Evolutionary conservation across 495 filamentous ascomycete species (phyloP), one percentile per base, ranked within the genome.

Genomic region (Aspergillus nanangensis): DNA sequence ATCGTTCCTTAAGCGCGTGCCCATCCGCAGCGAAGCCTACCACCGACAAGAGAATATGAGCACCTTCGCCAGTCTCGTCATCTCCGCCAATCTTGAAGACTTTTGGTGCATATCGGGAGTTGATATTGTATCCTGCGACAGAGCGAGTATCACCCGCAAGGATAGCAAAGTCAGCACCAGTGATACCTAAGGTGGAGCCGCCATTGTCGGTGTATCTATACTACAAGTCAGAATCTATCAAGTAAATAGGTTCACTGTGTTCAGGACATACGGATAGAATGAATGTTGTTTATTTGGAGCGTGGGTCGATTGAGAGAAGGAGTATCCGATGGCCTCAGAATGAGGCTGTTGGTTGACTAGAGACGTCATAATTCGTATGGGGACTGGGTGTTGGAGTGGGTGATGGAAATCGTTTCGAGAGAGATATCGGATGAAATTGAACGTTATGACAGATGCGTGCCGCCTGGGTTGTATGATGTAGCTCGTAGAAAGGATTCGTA

Each of bases 61-160:
- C 85, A 48, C 87, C 87, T 27, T 86, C 80, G 55, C 92, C 88
- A 40, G 84, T 83, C 35, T 88, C 83, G 41, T 86, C 88, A 44
- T 90, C 87, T 41, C 88, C 89, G 27, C 94, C 93, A 57, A 98
- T 95, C 70, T 86, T 88, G 81, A 94, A 97, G 31, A 98, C 85
- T 67, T 98, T 98, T 25, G 90, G 92, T 27, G 86, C 78, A 72
- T 86, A 90, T 41, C 93, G 86, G 21, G 90, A 88, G 75, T 97
- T 95, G 80, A 98, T 98, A 76, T 86, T 97, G 81, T 97, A 98
- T 62, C 93, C 93, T 32, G 84, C 82, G 35, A 92, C 95, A 46
- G 87, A 85, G 54, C 93, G 87, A 46, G 93, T 98, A 71, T 98
- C 93, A 65, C 93, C 93, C 35, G 93, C 93, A 61, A 98, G 78